Conservation (phyloP, 2,329 filamentous ascomycete species). For the Paramyrothecium sp. region DNA sequence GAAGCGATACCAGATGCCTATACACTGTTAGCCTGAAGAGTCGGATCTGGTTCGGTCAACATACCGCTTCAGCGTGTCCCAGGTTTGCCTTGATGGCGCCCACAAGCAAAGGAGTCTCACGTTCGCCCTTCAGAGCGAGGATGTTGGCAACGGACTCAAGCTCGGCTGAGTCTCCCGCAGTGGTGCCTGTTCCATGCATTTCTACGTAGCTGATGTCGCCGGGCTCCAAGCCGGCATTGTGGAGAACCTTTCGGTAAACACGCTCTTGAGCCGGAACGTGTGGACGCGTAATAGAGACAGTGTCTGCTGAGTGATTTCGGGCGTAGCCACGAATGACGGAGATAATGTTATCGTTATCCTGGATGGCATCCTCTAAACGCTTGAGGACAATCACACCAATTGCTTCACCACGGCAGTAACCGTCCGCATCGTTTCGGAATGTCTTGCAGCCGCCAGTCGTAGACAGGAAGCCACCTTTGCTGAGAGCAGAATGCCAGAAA, state of each 20-base stretch:
- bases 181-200: constrained; percentile 89
- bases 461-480: constrained; percentile 64
- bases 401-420: constrained; percentile 53
- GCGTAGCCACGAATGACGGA: constrained; percentile 61
- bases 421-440: constrained; percentile 57
- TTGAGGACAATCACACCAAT: constrained; percentile 48
- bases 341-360: constrained; percentile 64
- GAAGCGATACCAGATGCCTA: constrained; percentile 40
- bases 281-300: constrained; percentile 70
- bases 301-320: constrained; percentile 71
- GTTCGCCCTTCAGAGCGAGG: constrained; percentile 44
- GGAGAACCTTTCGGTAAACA: constrained; percentile 63
- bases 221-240: constrained; percentile 72
- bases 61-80: constrained; percentile 63
- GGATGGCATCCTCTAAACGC: constrained; percentile 39
- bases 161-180: constrained; percentile 81
- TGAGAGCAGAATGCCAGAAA: constrained; percentile 63
- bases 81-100: constrained; percentile 66
- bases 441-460: constrained; percentile 38
- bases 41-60: too few relatives aligned
- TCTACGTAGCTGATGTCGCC: constrained; percentile 81
- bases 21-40: too few relatives aligned
- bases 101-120: constrained; percentile 48
- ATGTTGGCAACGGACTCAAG: constrained; percentile 72
- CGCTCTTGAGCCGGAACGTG: constrained; percentile 61